Evolutionary conservation across 495 filamentous ascomycete genomes (phyloP), one percentile per base, ranked within the genome.

Genomic region (Penicillium samsonianum): DNA sequence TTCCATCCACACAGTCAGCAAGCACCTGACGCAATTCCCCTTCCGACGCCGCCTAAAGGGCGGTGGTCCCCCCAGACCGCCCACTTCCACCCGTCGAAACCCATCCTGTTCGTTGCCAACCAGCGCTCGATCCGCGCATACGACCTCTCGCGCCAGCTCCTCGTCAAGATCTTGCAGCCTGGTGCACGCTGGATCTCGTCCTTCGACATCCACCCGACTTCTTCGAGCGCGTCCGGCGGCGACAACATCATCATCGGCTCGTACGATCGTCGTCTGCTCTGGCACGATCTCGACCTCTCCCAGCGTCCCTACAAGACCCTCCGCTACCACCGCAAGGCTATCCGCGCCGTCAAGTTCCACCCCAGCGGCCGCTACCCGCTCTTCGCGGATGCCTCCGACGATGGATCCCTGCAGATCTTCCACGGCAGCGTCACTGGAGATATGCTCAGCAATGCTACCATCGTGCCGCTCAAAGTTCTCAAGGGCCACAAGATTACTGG

Each of bases 241-340:
- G 91, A 96, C 72, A 96, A 98, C 73, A 71, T 98, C 58, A 90
- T 98, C 56, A 89, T 96, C 23, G 91, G 91, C 26, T 90, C 90
- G 22, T 98, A 98, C 74, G 94, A 98, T 72, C 88, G 90, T 57
- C 87, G 92, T 47, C 81, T 98, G 4, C 80, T 98, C 50, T 98
- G 95, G 95, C 94, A 98, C 68, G 94, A 98, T 74, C 82, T 98
- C 25, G 95, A 98, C 57, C 85, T 98, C 23, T 94, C 90, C 1
- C 84, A 82, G 50, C 84, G 87, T 50, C 94, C 94, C 1, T 98
- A 96, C 78, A 96, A 96, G 79, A 96, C 92, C 6, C 84, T 98
- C 68, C 82, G 94, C 19, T 98, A 96, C 75, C 94, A 98, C 73
- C 73, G 81, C 62, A 89, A 94, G 73, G 95, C 94, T 46, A 92